phyloP scores from a whole-genome alignment of 257 asterid species.

The Eustoma russellianum region DNA sequence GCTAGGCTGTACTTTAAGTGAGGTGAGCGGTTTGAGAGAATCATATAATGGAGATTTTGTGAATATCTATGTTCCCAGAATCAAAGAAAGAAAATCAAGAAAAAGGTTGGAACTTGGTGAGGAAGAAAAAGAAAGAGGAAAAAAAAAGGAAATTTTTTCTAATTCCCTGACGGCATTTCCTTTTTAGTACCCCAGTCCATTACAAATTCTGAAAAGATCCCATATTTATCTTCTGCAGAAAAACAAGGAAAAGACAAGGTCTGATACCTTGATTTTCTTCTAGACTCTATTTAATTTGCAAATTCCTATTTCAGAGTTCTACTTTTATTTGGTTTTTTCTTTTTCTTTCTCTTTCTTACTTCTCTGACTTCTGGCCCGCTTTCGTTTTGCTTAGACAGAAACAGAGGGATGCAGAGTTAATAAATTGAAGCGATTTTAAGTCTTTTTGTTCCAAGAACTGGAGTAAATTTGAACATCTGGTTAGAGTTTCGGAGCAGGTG shows the following conservation, averaged over 20 bases:
- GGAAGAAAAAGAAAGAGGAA: background rate
- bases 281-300: background rate
- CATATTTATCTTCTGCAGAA: background rate
- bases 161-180: background rate
- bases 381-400: background rate
- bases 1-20: too few species aligned
- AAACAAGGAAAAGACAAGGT: background rate
- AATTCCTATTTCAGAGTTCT: background rate
- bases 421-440: constrained; percentile 8
- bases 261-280: background rate
- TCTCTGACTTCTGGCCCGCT: background rate
- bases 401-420: background rate
- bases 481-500: constrained; percentile 7
- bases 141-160: background rate
- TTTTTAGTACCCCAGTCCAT: background rate
- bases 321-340: background rate
- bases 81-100: too few species aligned
- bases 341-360: background rate
- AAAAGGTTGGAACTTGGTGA: background rate
- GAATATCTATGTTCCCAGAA: too few species aligned
- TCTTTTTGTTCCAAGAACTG: constrained; percentile 6
- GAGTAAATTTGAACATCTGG: constrained; percentile 14
- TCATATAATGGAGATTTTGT: too few species aligned
- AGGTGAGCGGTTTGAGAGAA: too few species aligned
- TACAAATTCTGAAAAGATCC: too few species aligned